A percentile compares a stretch with the other conserved stretches of the same genome.
Evolutionary conservation across 192 early-diverging fungal species (phyloP).

Genomic region (Coemansia sp.): DNA sequence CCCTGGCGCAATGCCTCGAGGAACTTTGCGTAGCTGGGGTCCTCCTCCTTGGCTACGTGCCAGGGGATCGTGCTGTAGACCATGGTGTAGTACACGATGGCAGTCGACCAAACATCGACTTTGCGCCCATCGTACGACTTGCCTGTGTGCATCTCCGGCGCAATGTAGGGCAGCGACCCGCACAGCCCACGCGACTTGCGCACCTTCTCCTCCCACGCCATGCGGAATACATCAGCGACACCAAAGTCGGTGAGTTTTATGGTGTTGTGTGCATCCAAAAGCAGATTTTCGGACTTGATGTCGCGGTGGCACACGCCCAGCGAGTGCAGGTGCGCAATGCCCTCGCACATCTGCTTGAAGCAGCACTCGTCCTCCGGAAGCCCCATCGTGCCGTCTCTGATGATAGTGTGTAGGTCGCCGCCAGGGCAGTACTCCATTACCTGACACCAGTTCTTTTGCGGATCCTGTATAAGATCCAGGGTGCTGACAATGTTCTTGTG

Average conservation of each 20-base stretch:
- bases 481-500: conserved; percentile 91
- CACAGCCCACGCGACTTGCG: conserved; percentile 87
- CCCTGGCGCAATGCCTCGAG: conserved; percentile 60
- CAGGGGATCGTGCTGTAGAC: conserved; percentile 69
- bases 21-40: conserved; percentile 64
- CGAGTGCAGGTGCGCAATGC: conserved; percentile 87
- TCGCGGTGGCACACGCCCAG: conserved; percentile 96
- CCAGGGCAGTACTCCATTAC: conserved; percentile 87
- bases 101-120: conserved; percentile 93
- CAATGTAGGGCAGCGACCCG: conserved; percentile 96
- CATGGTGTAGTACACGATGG: conserved; percentile 88
- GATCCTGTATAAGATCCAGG: conserved; percentile 95
- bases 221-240: conserved; percentile 91
- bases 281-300: conserved; percentile 83
- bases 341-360: conserved; percentile 89
- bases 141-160: conserved; percentile 78
- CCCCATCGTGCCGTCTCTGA: conserved; percentile 74
- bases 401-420: conserved; percentile 85
- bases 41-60: conserved; percentile 60
- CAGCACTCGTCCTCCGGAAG: conserved; percentile 83
- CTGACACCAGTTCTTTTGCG: conserved; percentile 77
- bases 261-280: conserved; percentile 75
- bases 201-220: conserved; percentile 74
- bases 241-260: conserved; percentile 99
- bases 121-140: conserved; percentile 87